A percentile compares a stretch with the other conserved stretches of the same genome.
Conservation (phyloP, 2,329 filamentous ascomycete genomes). For the Arachnopeziza araneosa region DNA sequence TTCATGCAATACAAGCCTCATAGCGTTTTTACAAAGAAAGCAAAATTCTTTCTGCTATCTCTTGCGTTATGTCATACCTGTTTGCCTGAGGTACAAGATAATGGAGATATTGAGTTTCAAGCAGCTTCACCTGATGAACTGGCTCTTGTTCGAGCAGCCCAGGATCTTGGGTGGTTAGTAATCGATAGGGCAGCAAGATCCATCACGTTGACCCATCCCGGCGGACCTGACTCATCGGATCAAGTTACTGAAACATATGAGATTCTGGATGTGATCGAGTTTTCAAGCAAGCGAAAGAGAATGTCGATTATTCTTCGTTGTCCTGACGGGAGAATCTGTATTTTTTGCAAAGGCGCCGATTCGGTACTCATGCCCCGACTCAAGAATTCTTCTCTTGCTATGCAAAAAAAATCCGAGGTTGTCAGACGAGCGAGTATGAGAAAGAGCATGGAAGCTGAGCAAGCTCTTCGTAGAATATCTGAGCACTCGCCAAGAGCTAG, state of each 20-base stretch:
- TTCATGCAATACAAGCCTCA: conserved; percentile 72
- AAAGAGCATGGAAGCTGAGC: conserved; percentile 54
- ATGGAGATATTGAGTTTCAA: conserved; percentile 73
- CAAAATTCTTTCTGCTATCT: conserved; percentile 75
- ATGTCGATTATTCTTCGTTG: conserved; percentile 87
- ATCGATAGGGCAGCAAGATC: conserved; percentile 66
- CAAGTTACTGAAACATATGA: conserved; percentile 57
- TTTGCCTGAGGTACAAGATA: conserved; percentile 66
- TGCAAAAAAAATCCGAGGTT: conserved; percentile 64
- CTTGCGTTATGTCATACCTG: conserved; percentile 89
- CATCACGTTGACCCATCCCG: conserved; percentile 46
- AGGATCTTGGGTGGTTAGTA: conserved; percentile 77
- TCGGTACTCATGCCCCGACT: conserved; percentile 75
- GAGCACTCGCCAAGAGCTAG: conserved; percentile 35
- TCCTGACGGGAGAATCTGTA: conserved; percentile 73
- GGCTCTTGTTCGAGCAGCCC: conserved; percentile 76
- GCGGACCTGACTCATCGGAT: conserved; percentile 16
- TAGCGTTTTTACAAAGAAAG: conserved; percentile 71
- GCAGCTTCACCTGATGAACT: conserved; percentile 87
- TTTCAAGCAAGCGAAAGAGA: conserved; percentile 80
- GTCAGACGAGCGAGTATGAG: conserved; percentile 49
- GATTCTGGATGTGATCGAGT: conserved; percentile 82
- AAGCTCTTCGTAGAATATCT: conserved; percentile 49
- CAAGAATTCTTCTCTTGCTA: conserved; percentile 66
- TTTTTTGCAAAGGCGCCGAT: conserved; percentile 90